Evolutionary conservation across 2,329 filamentous ascomycete genomes (phyloP).

Genomic region (Fusarium marasasianum): DNA sequence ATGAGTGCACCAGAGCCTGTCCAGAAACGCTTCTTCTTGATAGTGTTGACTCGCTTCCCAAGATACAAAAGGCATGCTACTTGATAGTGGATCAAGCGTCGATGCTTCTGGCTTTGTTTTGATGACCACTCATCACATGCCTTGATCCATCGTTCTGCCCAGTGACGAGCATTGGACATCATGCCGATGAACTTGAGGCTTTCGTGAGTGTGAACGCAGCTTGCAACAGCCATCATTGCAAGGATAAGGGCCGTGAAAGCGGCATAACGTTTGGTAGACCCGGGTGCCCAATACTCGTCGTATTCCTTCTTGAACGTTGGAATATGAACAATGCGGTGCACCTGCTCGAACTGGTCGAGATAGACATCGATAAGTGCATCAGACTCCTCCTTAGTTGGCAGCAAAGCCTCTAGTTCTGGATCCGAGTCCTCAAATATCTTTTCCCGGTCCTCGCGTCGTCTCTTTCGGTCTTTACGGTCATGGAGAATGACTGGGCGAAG

Average conservation of each 20-base stretch:
- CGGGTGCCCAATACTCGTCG: conserved; percentile 62
- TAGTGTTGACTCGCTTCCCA: conserved; percentile 68
- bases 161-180: conserved; percentile 65
- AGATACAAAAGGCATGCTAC: conserved; percentile 68
- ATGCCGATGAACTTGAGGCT: conserved; percentile 65
- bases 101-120: conserved; percentile 69
- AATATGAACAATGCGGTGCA: conserved; percentile 67
- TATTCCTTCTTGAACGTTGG: conserved; percentile 68
- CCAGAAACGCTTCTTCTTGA: conserved; percentile 74
- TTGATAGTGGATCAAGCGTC: conserved; percentile 68
- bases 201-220: conserved; percentile 63
- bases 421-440: conserved; percentile 59
- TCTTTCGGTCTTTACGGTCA: conserved; percentile 64
- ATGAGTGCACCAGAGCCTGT: conserved; percentile 64
- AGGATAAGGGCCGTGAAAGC: conserved; percentile 68
- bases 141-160: conserved; percentile 65
- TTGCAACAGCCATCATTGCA: conserved; percentile 67
- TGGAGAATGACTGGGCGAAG: conserved; percentile 66
- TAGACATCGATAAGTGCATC: conserved; percentile 61
- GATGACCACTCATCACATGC: conserved; percentile 64
- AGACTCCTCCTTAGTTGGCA: conserved; percentile 58
- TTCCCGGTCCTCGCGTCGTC: conserved; percentile 63
- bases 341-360: conserved; percentile 64
- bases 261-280: conserved; percentile 55
- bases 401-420: conserved; percentile 58